Evolutionary conservation across 169 alveolate species (phyloP), one percentile per base, ranked within the genome.

Genomic region (Besnoitia besnoiti): DNA sequence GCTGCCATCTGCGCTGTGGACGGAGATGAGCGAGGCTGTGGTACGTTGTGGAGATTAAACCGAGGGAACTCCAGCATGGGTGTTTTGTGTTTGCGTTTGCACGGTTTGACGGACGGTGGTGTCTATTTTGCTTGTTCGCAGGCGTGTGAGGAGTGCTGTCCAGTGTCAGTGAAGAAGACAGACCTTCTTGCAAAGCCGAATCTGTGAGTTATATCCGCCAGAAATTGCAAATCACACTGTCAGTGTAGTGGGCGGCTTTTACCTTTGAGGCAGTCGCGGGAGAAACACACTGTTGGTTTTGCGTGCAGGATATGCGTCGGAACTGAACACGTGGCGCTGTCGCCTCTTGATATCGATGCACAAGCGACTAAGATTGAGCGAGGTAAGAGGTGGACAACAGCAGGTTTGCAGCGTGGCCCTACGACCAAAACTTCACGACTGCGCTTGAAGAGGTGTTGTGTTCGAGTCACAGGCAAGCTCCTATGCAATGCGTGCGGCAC

Each of bases 131-230:
- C 16, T 16, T 44, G 5, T 39, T 14, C 40, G 10, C 87, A 77
- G 87, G 87, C 59, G 5, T 77, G 87, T 42, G 87, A 77, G 40
- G 87, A 77, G 59, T 77, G 87, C 40, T 27, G 59, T 16, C 87
- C 87, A 42, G 59, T 77, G 37, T 16, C 50, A 44, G 40, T 77
- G n/a, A 35, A n/a, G 30, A 37, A 35, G 30, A 55, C n/a, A 30
- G 55, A 5, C 7, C 33, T 77, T 39, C 55, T 77, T 39, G 59
- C 87, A 40, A 37, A 42, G 49, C 50, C 50, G 40, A 77, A 44
- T 39, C 87, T 27, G 87, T 77, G 7, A 77, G 87, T 30, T 5
- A 55, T 19, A n/a, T 55, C 67, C 1, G 33, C 1, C 30, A 10
- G 33, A 21, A 16, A 21, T 55, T 19, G 67, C 5, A 3, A 55